Percentiles rank a stretch among this genome's conserved stretches.
Conservation (phyloP, 805 yeast species). For the Debaryomyces tyrocola region DNA sequence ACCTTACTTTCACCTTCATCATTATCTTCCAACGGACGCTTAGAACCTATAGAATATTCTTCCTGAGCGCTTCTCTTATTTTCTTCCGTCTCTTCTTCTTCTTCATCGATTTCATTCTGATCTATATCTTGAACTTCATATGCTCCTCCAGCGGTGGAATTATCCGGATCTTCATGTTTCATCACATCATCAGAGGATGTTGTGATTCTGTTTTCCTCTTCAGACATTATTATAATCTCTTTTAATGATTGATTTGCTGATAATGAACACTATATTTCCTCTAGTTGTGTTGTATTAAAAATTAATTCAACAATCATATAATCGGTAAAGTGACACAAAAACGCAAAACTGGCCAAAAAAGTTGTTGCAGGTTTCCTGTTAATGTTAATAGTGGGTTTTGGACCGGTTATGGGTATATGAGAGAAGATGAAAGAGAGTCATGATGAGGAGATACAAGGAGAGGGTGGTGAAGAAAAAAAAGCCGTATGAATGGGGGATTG, state of each 20-base stretch:
- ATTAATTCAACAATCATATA: background rate
- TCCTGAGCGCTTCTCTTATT: slow-evolving; percentile 1
- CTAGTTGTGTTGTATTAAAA: no score
- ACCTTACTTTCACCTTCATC: slow-evolving; percentile 2
- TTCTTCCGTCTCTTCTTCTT: slow-evolving; percentile 12
- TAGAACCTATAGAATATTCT: slow-evolving; percentile 3
- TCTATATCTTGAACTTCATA: slow-evolving; percentile 16
- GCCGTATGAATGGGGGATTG: no score
- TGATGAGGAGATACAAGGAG: no score
- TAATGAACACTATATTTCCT: no score
- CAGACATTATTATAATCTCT: slow-evolving; percentile 6
- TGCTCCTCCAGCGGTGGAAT: slow-evolving; percentile 4
- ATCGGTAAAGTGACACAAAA: background rate
- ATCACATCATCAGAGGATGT: slow-evolving; percentile 4
- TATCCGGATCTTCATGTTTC: slow-evolving; percentile 6
- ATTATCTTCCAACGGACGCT: slow-evolving; percentile 9
- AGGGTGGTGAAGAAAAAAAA: no score
- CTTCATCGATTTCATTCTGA: slow-evolving; percentile 15
- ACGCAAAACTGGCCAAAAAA: background rate
- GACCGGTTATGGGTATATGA: background rate
- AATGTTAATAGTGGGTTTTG: background rate
- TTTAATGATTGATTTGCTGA: slow-evolving; percentile 5
- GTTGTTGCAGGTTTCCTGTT: background rate
- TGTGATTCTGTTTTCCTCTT: slow-evolving; percentile 6
- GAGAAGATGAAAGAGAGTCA: background rate